phyloP scores from a whole-genome alignment of 108 stramenopile species.

The Nannochloropsis salina region DNA sequence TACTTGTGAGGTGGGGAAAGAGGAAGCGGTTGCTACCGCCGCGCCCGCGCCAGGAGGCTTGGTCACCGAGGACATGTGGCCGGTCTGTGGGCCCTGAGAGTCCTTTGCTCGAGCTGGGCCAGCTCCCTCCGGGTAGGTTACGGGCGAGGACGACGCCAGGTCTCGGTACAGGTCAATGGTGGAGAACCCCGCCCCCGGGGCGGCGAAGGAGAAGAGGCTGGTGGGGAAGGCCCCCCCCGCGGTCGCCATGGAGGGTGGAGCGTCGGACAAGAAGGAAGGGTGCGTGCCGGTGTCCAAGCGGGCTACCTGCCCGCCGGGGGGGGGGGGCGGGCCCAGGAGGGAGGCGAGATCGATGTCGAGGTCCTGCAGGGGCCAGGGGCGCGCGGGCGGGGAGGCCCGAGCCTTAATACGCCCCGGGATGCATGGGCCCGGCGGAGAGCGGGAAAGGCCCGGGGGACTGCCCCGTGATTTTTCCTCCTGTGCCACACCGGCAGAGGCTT shows the following conservation, averaged over 20 bases:
- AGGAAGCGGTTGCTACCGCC: too few relatives aligned
- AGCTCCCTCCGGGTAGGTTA: too few relatives aligned
- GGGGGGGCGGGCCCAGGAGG: neutral
- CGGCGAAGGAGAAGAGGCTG: neutral
- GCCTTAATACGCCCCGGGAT: too few relatives aligned
- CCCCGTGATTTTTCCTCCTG: neutral
- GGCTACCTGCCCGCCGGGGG: too few relatives aligned
- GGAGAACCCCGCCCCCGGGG: neutral
- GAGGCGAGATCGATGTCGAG: neutral
- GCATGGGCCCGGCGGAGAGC: too few relatives aligned
- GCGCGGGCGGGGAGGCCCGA: too few relatives aligned
- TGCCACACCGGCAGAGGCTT: neutral
- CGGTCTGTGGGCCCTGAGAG: too few relatives aligned
- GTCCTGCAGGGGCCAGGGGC: neutral
- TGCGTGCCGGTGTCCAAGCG: too few relatives aligned
- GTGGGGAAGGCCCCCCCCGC: neutral
- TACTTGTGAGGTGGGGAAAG: too few relatives aligned
- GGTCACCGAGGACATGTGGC: too few relatives aligned
- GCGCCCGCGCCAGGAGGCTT: too few relatives aligned
- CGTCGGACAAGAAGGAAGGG: neutral
- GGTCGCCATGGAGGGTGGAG: neutral
- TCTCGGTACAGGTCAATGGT: neutral
- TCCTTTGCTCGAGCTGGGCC: too few relatives aligned
- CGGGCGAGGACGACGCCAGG: neutral
- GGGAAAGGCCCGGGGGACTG: neutral